These are phyloP conservation scores for Mrakiaceae sp. DNA, from an alignment of 1,284 basidiomycete genomes.

Conservation along the genomic window DNA sequence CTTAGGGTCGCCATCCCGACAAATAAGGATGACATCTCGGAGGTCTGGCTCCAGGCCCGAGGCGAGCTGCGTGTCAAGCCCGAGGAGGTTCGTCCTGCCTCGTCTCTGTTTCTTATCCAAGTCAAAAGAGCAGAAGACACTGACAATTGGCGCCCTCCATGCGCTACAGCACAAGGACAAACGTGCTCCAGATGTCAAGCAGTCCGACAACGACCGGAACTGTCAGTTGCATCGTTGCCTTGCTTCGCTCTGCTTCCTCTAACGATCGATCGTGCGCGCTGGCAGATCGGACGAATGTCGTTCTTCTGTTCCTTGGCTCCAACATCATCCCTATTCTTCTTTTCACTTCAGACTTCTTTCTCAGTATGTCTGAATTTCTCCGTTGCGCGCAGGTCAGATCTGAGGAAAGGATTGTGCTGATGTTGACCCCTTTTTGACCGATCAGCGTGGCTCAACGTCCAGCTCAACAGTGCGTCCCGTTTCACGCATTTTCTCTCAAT, in stretches of 20 bases:
- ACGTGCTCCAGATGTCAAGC: conserved; percentile 75
- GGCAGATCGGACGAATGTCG: conserved; percentile 52
- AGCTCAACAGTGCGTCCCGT: conserved; percentile 40
- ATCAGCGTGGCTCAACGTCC: conserved; percentile 25
- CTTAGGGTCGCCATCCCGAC: conserved; percentile 67
- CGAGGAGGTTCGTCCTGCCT: conserved; percentile 23
- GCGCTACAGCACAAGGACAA: conserved; percentile 52
- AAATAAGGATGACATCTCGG: conserved; percentile 70
- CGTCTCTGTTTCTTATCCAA: background rate
- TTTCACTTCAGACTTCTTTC: conserved; percentile 59
- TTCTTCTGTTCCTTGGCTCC: conserved; percentile 70
- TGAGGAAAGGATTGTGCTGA: too few relatives aligned
- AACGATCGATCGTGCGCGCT: conserved; percentile 21
- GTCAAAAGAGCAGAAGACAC: conserved; percentile 39
- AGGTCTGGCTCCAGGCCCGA: conserved; percentile 64
- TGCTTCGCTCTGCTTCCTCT: background rate
- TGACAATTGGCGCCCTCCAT: conserved; percentile 41
- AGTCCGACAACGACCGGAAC: conserved; percentile 72
- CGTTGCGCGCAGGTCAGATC: too few relatives aligned
- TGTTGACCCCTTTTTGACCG: too few relatives aligned
- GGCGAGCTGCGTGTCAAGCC: conserved; percentile 53
- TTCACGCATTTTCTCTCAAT: conserved; percentile 34
- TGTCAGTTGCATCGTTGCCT: conserved; percentile 37
- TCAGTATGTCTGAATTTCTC: conserved; percentile 20
- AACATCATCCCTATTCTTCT: conserved; percentile 75